Base-by-base conservation (phyloP, 2,329 filamentous ascomycete genomes). In the Periconia sp. region DNA sequence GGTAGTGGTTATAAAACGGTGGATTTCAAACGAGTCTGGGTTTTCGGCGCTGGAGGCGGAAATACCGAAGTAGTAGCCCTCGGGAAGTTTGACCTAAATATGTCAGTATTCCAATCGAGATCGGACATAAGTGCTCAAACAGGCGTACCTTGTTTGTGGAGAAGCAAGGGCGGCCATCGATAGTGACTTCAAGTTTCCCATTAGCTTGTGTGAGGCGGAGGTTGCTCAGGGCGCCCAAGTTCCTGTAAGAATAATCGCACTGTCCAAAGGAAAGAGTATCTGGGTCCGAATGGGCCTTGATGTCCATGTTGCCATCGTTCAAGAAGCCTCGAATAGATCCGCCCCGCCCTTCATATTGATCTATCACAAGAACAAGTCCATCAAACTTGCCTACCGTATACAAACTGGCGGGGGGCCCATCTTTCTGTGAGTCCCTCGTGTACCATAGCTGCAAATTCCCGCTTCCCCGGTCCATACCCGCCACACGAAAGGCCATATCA, bases 391-490 rank as follows among this genome's bases (percentile, higher is more conserved):
- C 85, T 10, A 88, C 88, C 0, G 89, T 94, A 76, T 97, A 96
- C 62, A 96, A 85, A 74, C 90, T 95, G 59, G 85, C 83, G 20
- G 86, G 82, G 51, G 86, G 87, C 51, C 96, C 79, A 30, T 80
- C 79, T 55, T 81, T 76, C 62, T 84, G 77, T 31, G 89, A 89
- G 55, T 90, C 83, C 63, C 85, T 86, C 49, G 85, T 87, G 68
- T 95, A 91, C 94, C 94, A 99, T 66, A 99, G 82, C 75, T 97
- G 93, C 62, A 99, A 79, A 76, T 95, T 97, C 46, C 94, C 94
- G 53, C 88, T 86, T 47, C 87, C 91, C 63, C 90, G 82, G 70
- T 97, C 94, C 58, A 89, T 88, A 8, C 94, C 94, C 56, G 85
- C 91, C 49, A 87, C 90, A 62, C 94, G 85, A 76, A 99, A 97